A percentile compares a stretch with the other conserved stretches of the same genome.
phyloP scores from a whole-genome alignment of 768 basidiomycete species.

The Suillus fuscotomentosus region DNA sequence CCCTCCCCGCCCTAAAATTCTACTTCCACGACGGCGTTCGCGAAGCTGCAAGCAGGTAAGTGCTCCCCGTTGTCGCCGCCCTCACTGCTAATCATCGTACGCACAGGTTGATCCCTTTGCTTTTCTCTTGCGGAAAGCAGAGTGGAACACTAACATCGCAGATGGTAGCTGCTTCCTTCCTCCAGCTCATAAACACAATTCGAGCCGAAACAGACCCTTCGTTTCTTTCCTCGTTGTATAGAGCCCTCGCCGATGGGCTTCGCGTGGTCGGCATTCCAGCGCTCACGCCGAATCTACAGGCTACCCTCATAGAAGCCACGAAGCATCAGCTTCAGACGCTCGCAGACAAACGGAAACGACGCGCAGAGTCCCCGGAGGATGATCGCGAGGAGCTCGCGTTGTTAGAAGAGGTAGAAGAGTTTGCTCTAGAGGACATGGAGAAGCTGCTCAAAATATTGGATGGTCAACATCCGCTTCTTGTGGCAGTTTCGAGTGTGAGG shows the following conservation, averaged over 20 bases:
- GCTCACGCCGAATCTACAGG: conserved; percentile 52
- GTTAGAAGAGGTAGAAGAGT: conserved; percentile 82
- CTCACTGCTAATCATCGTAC: neutral
- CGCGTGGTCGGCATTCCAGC: conserved; percentile 55
- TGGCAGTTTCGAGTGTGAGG: conserved; percentile 70
- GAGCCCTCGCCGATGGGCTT: conserved; percentile 61
- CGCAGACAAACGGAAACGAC: conserved; percentile 64
- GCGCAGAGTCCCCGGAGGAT: conserved; percentile 45
- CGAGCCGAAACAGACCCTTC: conserved; percentile 69
- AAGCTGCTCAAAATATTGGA: conserved; percentile 60
- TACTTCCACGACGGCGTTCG: conserved; percentile 85
- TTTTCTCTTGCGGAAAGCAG: conserved; percentile 65
- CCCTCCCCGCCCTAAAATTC: conserved; percentile 68
- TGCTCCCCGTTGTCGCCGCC: conserved; percentile 7
- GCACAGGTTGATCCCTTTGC: conserved; percentile 66
- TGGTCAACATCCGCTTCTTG: conserved; percentile 56
- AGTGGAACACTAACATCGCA: conserved; percentile 62
- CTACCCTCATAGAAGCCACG: conserved; percentile 62
- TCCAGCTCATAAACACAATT: conserved; percentile 62
- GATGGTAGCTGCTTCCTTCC: conserved; percentile 69
- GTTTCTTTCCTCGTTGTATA: conserved; percentile 76
- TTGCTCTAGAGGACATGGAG: conserved; percentile 76
- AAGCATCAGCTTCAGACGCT: conserved; percentile 68
- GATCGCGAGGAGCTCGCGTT: conserved; percentile 70
- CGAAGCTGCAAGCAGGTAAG: conserved; percentile 74